A percentile compares a stretch with the other conserved stretches of the same genome.
phyloP scores from a whole-genome alignment of 192 early-diverging fungal species.

The Rhizophagus sp. region DNA sequence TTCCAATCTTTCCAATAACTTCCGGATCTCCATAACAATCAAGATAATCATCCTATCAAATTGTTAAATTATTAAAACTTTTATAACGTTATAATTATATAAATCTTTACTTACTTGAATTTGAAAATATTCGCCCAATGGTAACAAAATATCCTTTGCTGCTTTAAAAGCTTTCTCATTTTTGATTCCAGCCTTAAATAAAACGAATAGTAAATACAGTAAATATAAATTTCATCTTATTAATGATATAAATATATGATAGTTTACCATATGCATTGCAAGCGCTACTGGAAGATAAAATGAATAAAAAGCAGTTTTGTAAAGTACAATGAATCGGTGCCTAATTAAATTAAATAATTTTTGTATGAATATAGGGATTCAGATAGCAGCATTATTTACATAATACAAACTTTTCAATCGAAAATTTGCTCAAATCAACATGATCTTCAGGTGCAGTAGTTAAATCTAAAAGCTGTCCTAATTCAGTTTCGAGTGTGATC shows the following conservation, averaged over 20 bases:
- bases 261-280: slow-evolving; percentile 79
- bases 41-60: slow-evolving; percentile 82
- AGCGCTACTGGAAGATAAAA: slow-evolving; percentile 98
- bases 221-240: too few relatives aligned
- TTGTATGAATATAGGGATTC: background rate
- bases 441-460: slow-evolving; percentile 98
- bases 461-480: slow-evolving; percentile 96
- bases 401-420: slow-evolving; percentile 77
- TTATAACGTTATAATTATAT: background rate
- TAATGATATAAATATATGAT: background rate
- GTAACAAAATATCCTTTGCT: slow-evolving; percentile 84
- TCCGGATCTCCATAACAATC: slow-evolving; percentile 93
- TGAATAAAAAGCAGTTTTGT: slow-evolving; percentile 99
- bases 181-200: slow-evolving; percentile 68
- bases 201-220: background rate
- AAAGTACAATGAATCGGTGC: slow-evolving; percentile 92
- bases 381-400: background rate
- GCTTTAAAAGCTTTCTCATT: slow-evolving; percentile 78
- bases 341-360: slow-evolving; percentile 33
- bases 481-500: slow-evolving; percentile 94
- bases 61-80: background rate
- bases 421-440: slow-evolving; percentile 90
- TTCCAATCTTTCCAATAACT: slow-evolving; percentile 98
- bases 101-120: slow-evolving; percentile 60
- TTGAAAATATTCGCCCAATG: slow-evolving; percentile 98